phyloP scores from a whole-genome alignment of 208 protist species.

The Trypanosomatidae sp. region DNA sequence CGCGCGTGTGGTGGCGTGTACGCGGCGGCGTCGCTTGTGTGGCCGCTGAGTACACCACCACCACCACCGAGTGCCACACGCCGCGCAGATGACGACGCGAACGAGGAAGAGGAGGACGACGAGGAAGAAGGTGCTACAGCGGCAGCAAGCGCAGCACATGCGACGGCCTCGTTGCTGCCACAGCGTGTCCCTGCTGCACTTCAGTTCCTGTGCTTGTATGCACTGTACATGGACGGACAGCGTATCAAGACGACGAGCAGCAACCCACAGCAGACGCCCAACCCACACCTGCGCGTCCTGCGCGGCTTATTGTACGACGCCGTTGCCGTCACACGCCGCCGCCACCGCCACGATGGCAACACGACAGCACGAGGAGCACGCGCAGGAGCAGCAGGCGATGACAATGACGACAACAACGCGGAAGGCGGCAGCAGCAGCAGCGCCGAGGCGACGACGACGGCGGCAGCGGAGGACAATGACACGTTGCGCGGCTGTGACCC shows the following conservation, averaged over 20 bases:
- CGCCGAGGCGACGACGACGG: background rate
- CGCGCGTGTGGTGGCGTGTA: too few species aligned
- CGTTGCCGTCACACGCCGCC: background rate
- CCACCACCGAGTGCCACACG: too few species aligned
- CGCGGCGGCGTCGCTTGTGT: too few species aligned
- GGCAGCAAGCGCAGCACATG: too few species aligned
- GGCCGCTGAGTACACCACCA: too few species aligned
- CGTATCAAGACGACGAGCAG: slow-evolving; percentile 24
- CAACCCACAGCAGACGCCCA: slow-evolving; percentile 22
- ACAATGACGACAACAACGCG: background rate
- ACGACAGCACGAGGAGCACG: background rate
- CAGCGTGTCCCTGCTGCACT: slow-evolving; percentile 28
- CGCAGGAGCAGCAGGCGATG: background rate
- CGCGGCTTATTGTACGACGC: slow-evolving; percentile 44
- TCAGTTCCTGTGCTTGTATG: slow-evolving; percentile 67
- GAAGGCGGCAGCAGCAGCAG: background rate
- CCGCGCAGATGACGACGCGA: too few species aligned
- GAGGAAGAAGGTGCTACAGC: too few species aligned
- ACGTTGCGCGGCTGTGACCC: slow-evolving; percentile 19
- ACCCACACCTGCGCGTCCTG: slow-evolving; percentile 57
- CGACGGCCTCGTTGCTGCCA: too few species aligned
- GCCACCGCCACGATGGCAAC: background rate
- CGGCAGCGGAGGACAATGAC: background rate
- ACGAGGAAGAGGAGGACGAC: too few species aligned
- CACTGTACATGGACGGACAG: slow-evolving; percentile 67